Evolutionary conservation across 768 basidiomycete species (phyloP), one percentile per base, ranked within the genome.

Genomic region (Mycena galericulata): DNA sequence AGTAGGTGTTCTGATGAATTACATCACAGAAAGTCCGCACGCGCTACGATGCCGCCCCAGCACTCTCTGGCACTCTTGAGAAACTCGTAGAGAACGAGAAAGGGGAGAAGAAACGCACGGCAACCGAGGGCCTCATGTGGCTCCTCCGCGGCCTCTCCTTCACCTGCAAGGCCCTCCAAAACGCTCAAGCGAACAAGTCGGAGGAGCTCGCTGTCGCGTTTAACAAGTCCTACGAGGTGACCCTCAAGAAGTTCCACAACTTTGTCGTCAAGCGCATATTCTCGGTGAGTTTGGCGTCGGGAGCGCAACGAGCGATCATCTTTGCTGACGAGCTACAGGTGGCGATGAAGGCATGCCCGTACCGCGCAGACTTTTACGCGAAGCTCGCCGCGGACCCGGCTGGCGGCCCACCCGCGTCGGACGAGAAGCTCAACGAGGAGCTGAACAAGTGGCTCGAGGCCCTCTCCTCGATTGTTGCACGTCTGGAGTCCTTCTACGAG

Each of bases 61-160:
- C 79, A 2, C n/a, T n/a, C n/a, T 95, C 92, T 7, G 78, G 80
- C 30, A 98, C 98, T 1, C 87, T 99, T 29, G 94, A 99, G 81
- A 81, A 85, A 53, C 89, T 99, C 29, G 90, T 96, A 6, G 85
- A 86, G 75, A 92, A 92, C 74, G 98, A 99, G 81, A 91, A 93
- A 79, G 81, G 80, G 26, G 93, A 95, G 81, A 95, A 96, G 87
- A 96, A 96, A 80, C 87, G 89, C 18, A 86, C 88, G 0, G 95
- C 97, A 3, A 98, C 97, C 0, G 92, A 97, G 75, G 96, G 95
- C 18, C 86, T 98, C 61, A 81, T 98, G 80, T 99, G 98, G 98
- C 87, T 99, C 54, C 86, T 96, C 53, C 90, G 96, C 32, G 98
- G 96, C 3, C 88, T 97, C 58, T 88, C 89, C 30, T 99, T 99